Evolutionary conservation across 768 basidiomycete genomes (phyloP), one percentile per base, ranked within the genome.

Genomic region (Trametes maxima): DNA sequence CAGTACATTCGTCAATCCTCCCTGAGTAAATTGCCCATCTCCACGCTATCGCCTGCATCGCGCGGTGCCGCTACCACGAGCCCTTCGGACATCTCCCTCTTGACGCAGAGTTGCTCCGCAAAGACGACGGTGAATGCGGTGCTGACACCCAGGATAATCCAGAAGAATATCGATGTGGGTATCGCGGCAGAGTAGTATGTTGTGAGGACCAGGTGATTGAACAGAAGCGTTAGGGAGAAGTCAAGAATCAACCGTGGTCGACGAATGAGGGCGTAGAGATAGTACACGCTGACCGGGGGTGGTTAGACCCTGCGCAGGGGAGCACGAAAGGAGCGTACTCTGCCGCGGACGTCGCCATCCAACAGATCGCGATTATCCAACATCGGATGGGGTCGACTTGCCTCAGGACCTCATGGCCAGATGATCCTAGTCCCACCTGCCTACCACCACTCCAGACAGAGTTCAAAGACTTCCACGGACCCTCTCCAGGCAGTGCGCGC

Each of bases 171-270:
- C 1, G 94, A 95, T 0, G 92, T 92, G 7, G 97, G 97, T 70
- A 90, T 74, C 14, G 85, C 81, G 13, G 86, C 84, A 2, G 93
- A 85, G 73, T 94, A 94, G 76, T 98, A 98, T 39, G 93, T 95
- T 55, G 97, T 96, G 62, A 98, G 78, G 57, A 98, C 88, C 59
- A 96, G 78, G 74, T 99, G 97, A 72, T 88, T 92, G 81, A 96
- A 92, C 49, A 92, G 76, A 49, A 98, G 84, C 0, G 97, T 98
- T 61, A 96, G 73, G 10, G 93, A 82, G 75, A 97, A 97, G 77
- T 99, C 97, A 67, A 99, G 88, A 70, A 98, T 90, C 67, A 96
- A 83, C 21, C 96, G 92, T 39, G 97, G 97, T 48, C 93, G 84
- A 48, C 94, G 89, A 72, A 99, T 82, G 69, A 99, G 80, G 63